Evolutionary conservation across 1,284 basidiomycete genomes (phyloP).

Genomic region (Heliocybe sulcata): DNA sequence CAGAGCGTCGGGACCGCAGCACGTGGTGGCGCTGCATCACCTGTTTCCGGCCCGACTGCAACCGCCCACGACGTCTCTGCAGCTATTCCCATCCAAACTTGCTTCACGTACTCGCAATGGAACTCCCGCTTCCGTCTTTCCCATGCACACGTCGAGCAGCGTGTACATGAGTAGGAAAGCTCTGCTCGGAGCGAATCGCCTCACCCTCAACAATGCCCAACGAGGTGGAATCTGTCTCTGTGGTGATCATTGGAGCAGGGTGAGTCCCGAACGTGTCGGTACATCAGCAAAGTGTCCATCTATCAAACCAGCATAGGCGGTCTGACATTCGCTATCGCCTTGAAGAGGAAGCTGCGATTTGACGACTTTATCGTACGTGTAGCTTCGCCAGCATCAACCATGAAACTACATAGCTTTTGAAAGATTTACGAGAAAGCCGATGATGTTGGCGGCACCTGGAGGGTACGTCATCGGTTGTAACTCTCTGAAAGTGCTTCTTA

Average conservation of each 20-base stretch:
- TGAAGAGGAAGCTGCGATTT: constrained; percentile 35
- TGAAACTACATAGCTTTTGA: not conserved
- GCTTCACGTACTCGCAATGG: too few relatives aligned
- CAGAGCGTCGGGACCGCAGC: too few relatives aligned
- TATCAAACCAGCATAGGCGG: constrained; percentile 26
- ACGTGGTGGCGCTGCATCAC: too few relatives aligned
- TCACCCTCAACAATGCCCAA: not conserved
- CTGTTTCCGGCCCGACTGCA: too few relatives aligned
- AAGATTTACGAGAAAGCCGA: constrained; percentile 44
- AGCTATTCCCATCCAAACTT: too few relatives aligned
- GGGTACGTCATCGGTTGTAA: constrained; percentile 23
- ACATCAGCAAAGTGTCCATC: not conserved
- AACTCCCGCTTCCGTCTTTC: too few relatives aligned
- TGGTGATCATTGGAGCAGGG: constrained; percentile 47
- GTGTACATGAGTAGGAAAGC: not conserved
- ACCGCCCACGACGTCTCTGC: too few relatives aligned
- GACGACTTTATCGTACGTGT: constrained; percentile 37
- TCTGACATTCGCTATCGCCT: constrained; percentile 38
- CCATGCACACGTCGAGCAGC: too few relatives aligned
- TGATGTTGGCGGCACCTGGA: constrained; percentile 45
- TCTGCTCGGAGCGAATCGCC: not conserved
- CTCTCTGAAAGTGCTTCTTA: not conserved
- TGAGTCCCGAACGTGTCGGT: constrained; percentile 14
- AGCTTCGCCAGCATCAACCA: not conserved
- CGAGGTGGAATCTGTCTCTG: not conserved